These are phyloP conservation scores for Phytophthora sp. DNA, from an alignment of 352 stramenopile genomes.

Conservation along the genomic window DNA sequence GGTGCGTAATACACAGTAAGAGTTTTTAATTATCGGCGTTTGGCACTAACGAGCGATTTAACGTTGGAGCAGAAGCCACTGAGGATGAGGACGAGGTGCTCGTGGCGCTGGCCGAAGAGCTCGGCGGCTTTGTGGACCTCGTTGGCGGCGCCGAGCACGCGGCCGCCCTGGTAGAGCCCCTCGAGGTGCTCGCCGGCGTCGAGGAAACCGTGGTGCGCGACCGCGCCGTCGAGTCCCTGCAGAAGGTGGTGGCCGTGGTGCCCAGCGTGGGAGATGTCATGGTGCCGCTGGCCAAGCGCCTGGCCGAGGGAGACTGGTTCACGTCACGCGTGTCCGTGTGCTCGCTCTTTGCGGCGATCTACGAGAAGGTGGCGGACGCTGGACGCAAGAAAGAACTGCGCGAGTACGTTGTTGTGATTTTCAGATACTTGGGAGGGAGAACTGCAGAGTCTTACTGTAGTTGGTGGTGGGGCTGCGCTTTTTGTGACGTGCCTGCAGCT, in stretches of 20 bases:
- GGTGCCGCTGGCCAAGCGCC: slow-evolving; percentile 77
- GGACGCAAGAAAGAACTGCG: slow-evolving; percentile 82
- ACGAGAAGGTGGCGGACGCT: slow-evolving; percentile 63
- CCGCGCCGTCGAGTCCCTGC: slow-evolving; percentile 71
- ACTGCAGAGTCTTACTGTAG: slow-evolving; percentile 5
- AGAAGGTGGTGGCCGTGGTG: slow-evolving; percentile 74
- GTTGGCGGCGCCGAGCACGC: slow-evolving; percentile 76
- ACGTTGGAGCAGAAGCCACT: slow-evolving; percentile 67
- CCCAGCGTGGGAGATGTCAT: slow-evolving; percentile 69
- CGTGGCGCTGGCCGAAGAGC: slow-evolving; percentile 89
- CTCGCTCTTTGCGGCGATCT: slow-evolving; percentile 79
- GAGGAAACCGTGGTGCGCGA: slow-evolving; percentile 96
- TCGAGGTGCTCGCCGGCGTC: slow-evolving; percentile 91
- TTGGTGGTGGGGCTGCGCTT: no score
- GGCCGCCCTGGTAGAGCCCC: slow-evolving; percentile 81
- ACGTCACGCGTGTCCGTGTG: slow-evolving; percentile 89
- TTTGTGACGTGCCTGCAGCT: slow-evolving; percentile 38
- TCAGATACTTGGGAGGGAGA: neutral
- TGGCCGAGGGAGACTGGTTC: slow-evolving; percentile 89
- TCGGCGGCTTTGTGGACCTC: slow-evolving; percentile 91
- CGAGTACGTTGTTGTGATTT: slow-evolving; percentile 55
- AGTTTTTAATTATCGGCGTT: no score
- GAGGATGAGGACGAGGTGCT: slow-evolving; percentile 95
- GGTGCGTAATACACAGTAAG: slow-evolving; percentile 37
- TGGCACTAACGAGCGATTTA: slow-evolving; percentile 21